Conservation (phyloP, 2,329 filamentous ascomycete species). For the Aspergillus oerlinghausenensis region DNA sequence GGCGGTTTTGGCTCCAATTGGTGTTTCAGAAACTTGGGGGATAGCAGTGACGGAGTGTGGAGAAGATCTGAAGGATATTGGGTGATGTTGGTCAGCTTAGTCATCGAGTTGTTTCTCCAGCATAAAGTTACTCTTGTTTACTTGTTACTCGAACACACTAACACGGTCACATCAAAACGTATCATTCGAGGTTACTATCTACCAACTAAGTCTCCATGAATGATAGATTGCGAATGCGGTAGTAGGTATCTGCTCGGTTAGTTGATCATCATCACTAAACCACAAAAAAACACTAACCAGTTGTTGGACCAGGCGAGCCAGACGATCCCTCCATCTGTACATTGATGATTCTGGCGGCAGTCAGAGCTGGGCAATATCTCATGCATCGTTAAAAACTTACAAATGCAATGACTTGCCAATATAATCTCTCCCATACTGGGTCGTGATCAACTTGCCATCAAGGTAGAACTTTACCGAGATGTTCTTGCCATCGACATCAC, state of each 20-base stretch:
- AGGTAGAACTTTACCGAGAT: constrained; percentile 53
- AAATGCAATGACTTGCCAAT: constrained; percentile 43
- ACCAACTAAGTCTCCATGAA: constrained; percentile 5
- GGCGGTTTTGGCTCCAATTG: not conserved
- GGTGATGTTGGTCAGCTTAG: not conserved
- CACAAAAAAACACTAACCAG: constrained; percentile 2
- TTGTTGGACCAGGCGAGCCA: constrained; percentile 9
- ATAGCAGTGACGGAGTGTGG: not conserved
- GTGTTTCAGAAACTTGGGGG: not conserved
- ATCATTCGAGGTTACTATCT: not conserved
- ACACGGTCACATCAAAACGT: not conserved
- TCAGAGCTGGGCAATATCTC: not conserved
- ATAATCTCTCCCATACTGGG: constrained; percentile 48
- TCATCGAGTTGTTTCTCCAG: not conserved
- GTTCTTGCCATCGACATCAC: constrained; percentile 50
- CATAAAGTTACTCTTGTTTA: not conserved
- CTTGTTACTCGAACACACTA: not conserved
- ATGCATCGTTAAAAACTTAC: constrained; percentile 2
- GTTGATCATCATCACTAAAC: not conserved
- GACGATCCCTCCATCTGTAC: constrained; percentile 23
- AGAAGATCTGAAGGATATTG: not conserved
- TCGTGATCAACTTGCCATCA: constrained; percentile 47
- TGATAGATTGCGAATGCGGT: constrained; percentile 8
- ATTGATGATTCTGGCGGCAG: constrained; percentile 17
- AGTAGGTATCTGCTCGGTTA: constrained; percentile 6